Base-by-base conservation (phyloP, 306 rosid species). In the Quercus ilex region DNA sequence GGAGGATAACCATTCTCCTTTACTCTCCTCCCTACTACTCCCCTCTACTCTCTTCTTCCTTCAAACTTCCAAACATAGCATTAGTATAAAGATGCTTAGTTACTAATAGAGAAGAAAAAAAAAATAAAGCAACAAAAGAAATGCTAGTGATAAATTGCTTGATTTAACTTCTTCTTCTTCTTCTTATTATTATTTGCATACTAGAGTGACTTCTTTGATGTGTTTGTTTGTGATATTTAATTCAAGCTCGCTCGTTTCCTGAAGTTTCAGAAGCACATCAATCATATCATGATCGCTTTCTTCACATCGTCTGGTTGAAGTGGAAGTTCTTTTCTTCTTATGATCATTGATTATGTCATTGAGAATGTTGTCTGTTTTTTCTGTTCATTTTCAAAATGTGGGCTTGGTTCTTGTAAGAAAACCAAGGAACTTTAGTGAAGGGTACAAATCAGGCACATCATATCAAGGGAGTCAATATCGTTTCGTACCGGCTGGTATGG, bases 151-250 rank as follows among this genome's bases (percentile, higher is more conserved):
- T 35, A 35, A 35, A 35, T 35, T 35, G 41, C 41, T 35, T 35
- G 41, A 35, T 6, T 35, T 35, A 6, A 35, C 41, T 35, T 35
- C 6, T 35, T 35, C 41, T 35, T 35, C 6, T 35, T 35, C 6
- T 33, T 31, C 3, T 33, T 30, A 59, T 31, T 31, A 31, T 31
- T 31, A 4, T 31, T 35, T 35, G 41, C 41, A 35, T 77, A 35
- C 82, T 38, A 56, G 15, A 28, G 64, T 17, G 28, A 78, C 70
- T 3, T 52, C 18, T 58, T 78, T 78, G 21, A 78, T 41, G 18
- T 70, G 76, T 4, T 58, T 46, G 23, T 28, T 25, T 25, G 71
- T 78, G 81, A 70, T 5, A 56, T 41, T 35, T 19, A 71, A 71
- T 7, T 43, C 55, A 15, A 55, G 63, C 71, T 26, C 28, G 18